phyloP scores from a whole-genome alignment of 495 filamentous ascomycete genomes.

The Elasticomyces elasticus region DNA sequence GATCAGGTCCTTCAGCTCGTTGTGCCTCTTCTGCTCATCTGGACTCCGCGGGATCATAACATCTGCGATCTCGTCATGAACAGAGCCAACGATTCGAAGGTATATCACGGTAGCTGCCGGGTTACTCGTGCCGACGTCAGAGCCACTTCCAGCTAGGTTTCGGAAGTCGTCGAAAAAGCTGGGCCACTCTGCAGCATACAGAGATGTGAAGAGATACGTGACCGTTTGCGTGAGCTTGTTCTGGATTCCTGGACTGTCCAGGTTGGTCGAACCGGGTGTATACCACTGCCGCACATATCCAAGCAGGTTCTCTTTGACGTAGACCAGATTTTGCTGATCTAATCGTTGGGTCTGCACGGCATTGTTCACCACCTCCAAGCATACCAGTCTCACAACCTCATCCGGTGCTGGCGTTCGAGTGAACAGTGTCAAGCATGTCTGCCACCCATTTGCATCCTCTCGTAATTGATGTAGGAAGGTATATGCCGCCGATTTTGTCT shows the following conservation, averaged over 20 bases:
- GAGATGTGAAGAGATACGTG: slow-evolving; percentile 75
- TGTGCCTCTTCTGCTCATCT: slow-evolving; percentile 67
- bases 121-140: slow-evolving; percentile 42
- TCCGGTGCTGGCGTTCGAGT: slow-evolving; percentile 60
- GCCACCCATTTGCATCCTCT: slow-evolving; percentile 68
- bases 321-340: slow-evolving; percentile 53
- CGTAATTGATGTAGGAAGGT: slow-evolving; percentile 77
- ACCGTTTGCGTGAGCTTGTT: slow-evolving; percentile 96
- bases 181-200: slow-evolving; percentile 79
- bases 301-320: slow-evolving; percentile 67
- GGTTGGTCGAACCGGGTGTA: slow-evolving; percentile 38
- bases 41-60: slow-evolving; percentile 65
- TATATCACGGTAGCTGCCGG: slow-evolving; percentile 70
- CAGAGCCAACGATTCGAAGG: slow-evolving; percentile 70
- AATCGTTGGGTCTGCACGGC: slow-evolving; percentile 67
- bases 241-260: slow-evolving; percentile 68
- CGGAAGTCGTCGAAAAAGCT: slow-evolving; percentile 82
- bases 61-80: slow-evolving; percentile 97
- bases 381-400: slow-evolving; percentile 77
- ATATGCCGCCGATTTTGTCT: slow-evolving; percentile 74
- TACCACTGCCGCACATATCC: slow-evolving; percentile 68
- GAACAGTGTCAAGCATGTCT: slow-evolving; percentile 77
- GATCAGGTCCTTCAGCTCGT: slow-evolving; percentile 78
- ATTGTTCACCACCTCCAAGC: slow-evolving; percentile 84
- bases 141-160: slow-evolving; percentile 45